These are phyloP conservation scores for Colletotrichum sp. DNA, from an alignment of 2,329 filamentous ascomycete species.

Conservation along the genomic window DNA sequence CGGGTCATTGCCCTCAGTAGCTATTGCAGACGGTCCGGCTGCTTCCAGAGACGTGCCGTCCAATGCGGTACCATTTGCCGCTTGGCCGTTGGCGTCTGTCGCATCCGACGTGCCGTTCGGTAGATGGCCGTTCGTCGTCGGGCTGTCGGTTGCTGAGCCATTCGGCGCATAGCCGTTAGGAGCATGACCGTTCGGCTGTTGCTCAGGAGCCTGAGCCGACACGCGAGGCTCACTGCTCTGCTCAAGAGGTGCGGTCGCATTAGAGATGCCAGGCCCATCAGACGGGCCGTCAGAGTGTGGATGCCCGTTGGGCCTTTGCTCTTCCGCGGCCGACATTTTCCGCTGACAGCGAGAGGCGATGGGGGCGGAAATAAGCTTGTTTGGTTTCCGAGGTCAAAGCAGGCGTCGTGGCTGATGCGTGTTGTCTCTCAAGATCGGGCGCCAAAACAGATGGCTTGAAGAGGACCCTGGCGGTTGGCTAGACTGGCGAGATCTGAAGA, in stretches of 20 bases:
- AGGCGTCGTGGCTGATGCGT: neutral
- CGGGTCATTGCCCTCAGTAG: neutral
- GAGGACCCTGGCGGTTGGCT: neutral
- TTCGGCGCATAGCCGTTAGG: neutral
- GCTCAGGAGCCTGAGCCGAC: neutral
- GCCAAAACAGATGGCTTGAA: neutral
- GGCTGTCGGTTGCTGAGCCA: neutral
- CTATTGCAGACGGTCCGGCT: neutral
- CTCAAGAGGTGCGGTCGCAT: neutral
- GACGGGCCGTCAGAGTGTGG: neutral
- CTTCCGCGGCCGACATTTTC: constrained; percentile 6
- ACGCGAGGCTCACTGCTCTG: neutral
- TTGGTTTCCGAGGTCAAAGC: neutral
- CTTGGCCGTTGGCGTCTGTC: neutral
- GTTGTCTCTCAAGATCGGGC: neutral
- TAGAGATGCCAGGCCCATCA: neutral
- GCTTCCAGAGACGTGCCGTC: neutral
- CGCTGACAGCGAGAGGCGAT: neutral
- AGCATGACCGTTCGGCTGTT: neutral
- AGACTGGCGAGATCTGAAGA: neutral
- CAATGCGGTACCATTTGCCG: neutral
- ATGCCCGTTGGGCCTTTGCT: constrained; percentile 17
- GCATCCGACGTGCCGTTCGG: neutral
- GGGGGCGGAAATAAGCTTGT: neutral
- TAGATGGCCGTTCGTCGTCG: neutral